phyloP scores from a whole-genome alignment of 805 yeast species.

The Saturnispora dispora region DNA sequence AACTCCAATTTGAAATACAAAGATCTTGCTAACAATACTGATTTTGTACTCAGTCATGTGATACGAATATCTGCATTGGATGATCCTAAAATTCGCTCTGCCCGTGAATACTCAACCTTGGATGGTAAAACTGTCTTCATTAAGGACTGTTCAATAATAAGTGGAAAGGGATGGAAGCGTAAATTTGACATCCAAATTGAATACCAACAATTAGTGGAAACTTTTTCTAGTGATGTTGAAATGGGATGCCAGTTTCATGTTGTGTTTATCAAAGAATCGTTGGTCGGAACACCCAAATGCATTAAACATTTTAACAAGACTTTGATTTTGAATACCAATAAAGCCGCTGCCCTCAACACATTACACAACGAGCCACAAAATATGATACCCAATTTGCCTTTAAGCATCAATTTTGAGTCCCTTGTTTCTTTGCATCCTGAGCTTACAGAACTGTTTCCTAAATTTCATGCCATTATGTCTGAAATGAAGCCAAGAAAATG shows the following conservation, averaged over 20 bases:
- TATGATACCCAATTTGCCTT: neutral
- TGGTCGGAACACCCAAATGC: constrained; percentile 34
- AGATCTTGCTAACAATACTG: constrained; percentile 50
- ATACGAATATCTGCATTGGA: constrained; percentile 28
- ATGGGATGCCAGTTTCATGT: constrained; percentile 48
- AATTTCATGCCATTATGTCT: constrained; percentile 1
- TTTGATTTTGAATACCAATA: neutral
- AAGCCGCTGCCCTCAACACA: neutral
- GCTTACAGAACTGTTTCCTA: constrained; percentile 1
- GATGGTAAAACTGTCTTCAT: constrained; percentile 48
- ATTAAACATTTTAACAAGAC: neutral
- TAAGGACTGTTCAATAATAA: constrained; percentile 43
- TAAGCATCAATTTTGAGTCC: neutral
- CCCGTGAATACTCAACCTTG: constrained; percentile 34
- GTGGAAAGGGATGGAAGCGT: constrained; percentile 50
- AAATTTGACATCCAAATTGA: constrained; percentile 37
- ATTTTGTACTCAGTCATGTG: constrained; percentile 57
- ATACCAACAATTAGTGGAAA: constrained; percentile 38
- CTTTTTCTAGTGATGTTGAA: constrained; percentile 53
- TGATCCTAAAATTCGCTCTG: constrained; percentile 11
- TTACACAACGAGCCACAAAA: neutral
- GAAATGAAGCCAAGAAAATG: constrained; percentile 8
- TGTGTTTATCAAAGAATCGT: constrained; percentile 47
- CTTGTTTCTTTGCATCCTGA: neutral
- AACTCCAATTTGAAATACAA: constrained; percentile 31